Conservation (phyloP, 2,329 filamentous ascomycete genomes). For the Thielaviopsis euricoi region DNA sequence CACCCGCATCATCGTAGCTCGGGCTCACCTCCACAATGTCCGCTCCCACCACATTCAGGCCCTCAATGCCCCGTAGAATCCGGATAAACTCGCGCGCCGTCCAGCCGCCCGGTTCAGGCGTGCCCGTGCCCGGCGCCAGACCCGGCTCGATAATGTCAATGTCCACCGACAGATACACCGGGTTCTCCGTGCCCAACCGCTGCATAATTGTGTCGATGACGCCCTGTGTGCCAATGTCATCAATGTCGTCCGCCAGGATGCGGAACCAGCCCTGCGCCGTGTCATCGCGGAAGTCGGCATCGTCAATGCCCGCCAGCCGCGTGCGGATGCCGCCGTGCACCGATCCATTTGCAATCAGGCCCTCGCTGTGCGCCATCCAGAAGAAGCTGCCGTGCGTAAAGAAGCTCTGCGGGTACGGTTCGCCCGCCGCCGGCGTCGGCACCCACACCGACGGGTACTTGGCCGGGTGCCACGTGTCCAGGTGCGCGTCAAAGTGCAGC, state of each 20-base stretch:
- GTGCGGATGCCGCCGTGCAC: conserved; percentile 77
- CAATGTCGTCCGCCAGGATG: conserved; percentile 71
- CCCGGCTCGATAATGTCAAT: conserved; percentile 73
- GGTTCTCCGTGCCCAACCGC: conserved; percentile 55
- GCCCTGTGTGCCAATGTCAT: conserved; percentile 58
- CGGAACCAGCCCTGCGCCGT: conserved; percentile 57
- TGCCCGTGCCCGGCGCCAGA: conserved; percentile 58
- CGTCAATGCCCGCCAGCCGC: conserved; percentile 46
- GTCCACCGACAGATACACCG: conserved; percentile 65
- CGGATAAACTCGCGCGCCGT: conserved; percentile 75
- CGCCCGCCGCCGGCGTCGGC: conserved; percentile 23
- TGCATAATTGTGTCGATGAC: conserved; percentile 55
- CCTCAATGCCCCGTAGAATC: conserved; percentile 67
- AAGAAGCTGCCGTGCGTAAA: conserved; percentile 90
- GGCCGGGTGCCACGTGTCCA: conserved; percentile 72
- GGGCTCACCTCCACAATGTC: conserved; percentile 82
- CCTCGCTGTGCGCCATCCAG: conserved; percentile 71
- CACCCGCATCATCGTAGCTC: conserved; percentile 60
- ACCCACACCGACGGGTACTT: conserved; percentile 67
- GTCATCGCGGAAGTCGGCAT: conserved; percentile 52
- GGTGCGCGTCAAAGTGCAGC: conserved; percentile 59
- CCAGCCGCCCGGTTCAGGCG: conserved; percentile 83
- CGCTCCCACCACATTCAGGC: conserved; percentile 69
- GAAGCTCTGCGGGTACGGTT: conserved; percentile 24
- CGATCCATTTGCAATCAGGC: conserved; percentile 55